Percentiles rank a stretch among this genome's conserved stretches.
Evolutionary conservation across 306 rosid species (phyloP).

Genomic region (Chamaecrista fasciculata): DNA sequence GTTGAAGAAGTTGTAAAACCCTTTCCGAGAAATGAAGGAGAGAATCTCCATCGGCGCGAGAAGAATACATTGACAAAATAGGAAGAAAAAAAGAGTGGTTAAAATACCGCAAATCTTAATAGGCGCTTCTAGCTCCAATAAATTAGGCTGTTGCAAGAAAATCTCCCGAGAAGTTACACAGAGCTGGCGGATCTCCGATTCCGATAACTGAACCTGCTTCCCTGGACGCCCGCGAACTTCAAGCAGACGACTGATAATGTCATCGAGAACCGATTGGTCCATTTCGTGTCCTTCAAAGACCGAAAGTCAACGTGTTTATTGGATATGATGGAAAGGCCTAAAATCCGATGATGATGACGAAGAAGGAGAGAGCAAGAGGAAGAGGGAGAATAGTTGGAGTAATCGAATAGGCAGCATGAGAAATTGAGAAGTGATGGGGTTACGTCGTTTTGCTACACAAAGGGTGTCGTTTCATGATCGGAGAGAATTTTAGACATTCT

Average conservation of each 20-base stretch:
- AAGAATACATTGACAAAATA: background rate
- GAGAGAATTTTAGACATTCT: slow-evolving; percentile 6
- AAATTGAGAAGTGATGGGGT: background rate
- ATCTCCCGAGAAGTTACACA: slow-evolving; percentile 65
- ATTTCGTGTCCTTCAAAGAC: slow-evolving; percentile 31
- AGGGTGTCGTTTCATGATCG: slow-evolving; percentile 34
- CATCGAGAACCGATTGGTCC: slow-evolving; percentile 79
- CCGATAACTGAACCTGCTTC: slow-evolving; percentile 90
- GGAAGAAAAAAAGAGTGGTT: background rate
- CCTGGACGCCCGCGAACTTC: slow-evolving; percentile 85
- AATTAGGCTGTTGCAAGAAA: slow-evolving; percentile 81
- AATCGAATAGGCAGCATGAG: slow-evolving; percentile 36
- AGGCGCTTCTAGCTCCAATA: slow-evolving; percentile 88
- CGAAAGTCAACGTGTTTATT: slow-evolving; percentile 33
- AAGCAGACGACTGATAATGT: slow-evolving; percentile 78
- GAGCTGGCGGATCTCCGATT: slow-evolving; percentile 92
- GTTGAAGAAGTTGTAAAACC: background rate
- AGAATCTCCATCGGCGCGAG: background rate
- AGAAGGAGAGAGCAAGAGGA: slow-evolving; percentile 12
- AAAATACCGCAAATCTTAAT: slow-evolving; percentile 86
- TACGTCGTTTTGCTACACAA: slow-evolving; percentile 36
- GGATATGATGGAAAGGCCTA: slow-evolving; percentile 21
- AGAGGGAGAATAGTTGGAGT: background rate
- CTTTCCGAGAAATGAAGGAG: background rate
- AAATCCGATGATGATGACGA: slow-evolving; percentile 1